Percentiles rank a stretch among this genome's conserved stretches.
Conservation (phyloP, 2,329 filamentous ascomycete species). For the Colletotrichum nymphaeae region DNA sequence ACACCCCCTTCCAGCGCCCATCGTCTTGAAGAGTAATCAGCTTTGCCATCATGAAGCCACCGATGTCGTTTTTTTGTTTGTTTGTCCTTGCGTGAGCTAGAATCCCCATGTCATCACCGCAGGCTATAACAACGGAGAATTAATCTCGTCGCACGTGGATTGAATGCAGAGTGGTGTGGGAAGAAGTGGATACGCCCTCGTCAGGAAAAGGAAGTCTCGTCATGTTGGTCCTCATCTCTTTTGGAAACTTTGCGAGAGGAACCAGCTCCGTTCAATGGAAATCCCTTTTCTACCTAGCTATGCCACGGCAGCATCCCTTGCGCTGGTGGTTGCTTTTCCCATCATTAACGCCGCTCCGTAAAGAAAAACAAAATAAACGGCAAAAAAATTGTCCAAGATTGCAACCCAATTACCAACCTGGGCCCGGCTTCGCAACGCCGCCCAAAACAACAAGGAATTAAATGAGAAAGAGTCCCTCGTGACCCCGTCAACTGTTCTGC, state of each 20-base stretch:
- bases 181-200: slow-evolving; percentile 5
- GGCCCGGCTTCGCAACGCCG: slow-evolving; percentile 5
- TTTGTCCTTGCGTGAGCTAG: background rate
- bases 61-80: background rate
- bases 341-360: slow-evolving; percentile 20
- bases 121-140: background rate
- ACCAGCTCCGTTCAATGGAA: slow-evolving; percentile 5
- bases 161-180: background rate
- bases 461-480: background rate
- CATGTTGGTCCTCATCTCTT: background rate
- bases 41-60: slow-evolving; percentile 5
- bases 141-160: background rate
- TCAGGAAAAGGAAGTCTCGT: slow-evolving; percentile 7
- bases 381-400: slow-evolving; percentile 8
- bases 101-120: background rate
- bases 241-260: background rate
- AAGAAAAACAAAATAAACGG: background rate
- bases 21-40: background rate
- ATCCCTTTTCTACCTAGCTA: slow-evolving; percentile 8
- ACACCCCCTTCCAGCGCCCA: slow-evolving; percentile 9
- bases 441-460: background rate
- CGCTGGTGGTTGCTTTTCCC: slow-evolving; percentile 26
- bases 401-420: slow-evolving; percentile 26
- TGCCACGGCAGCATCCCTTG: slow-evolving; percentile 14
- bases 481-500: slow-evolving; percentile 23